Percentiles rank a stretch among this genome's conserved stretches.
Evolutionary conservation across 495 filamentous ascomycete genomes (phyloP).

Genomic region (Friedmanniomyces endolithicus): DNA sequence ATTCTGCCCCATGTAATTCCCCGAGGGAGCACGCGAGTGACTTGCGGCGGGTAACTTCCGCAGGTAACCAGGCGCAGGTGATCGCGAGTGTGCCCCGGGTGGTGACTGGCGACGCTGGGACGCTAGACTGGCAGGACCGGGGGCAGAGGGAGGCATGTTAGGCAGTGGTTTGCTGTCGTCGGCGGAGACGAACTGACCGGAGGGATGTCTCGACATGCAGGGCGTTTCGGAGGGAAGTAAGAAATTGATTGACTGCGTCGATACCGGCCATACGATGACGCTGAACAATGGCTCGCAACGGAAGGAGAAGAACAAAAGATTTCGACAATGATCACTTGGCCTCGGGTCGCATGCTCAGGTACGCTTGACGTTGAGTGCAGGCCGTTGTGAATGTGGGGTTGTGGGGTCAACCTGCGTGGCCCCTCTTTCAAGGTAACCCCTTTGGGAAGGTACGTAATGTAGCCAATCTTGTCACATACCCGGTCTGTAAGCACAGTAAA

Average conservation of each 20-base stretch:
- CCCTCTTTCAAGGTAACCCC: too few relatives aligned
- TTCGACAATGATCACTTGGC: too few relatives aligned
- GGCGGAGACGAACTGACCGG: not conserved
- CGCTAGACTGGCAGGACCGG: not conserved
- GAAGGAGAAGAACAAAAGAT: not conserved
- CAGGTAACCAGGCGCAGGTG: not conserved
- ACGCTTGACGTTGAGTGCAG: too few relatives aligned
- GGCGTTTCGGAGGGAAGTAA: not conserved
- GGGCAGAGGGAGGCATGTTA: not conserved
- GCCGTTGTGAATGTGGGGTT: too few relatives aligned
- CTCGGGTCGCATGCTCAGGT: too few relatives aligned
- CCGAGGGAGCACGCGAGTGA: slow-evolving; percentile 2
- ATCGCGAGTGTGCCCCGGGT: not conserved
- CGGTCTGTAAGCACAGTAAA: too few relatives aligned
- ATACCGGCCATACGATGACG: not conserved
- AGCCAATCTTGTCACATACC: too few relatives aligned
- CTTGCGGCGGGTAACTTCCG: not conserved
- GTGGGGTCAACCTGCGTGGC: too few relatives aligned
- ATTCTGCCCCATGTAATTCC: not conserved
- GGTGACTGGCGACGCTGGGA: not conserved
- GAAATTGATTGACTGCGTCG: not conserved
- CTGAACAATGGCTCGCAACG: not conserved
- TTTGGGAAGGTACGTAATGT: too few relatives aligned
- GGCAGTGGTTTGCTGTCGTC: not conserved
- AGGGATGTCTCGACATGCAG: not conserved